These are phyloP conservation scores for Stephania cephalantha DNA, from an alignment of 164 flowering plant genomes.

Conservation along the genomic window DNA sequence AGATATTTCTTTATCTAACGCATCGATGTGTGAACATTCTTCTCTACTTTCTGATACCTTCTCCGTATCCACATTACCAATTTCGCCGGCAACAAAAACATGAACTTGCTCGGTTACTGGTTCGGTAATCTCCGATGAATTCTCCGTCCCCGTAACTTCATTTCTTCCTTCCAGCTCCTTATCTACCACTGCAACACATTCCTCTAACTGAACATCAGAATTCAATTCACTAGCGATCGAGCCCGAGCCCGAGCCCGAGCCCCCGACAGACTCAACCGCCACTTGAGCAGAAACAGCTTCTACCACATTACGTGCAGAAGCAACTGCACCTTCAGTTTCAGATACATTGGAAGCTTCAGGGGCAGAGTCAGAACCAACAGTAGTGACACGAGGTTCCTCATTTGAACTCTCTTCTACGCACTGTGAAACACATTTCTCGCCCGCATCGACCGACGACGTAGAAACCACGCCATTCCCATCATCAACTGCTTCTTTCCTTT, in stretches of 20 bases:
- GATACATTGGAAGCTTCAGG: neutral
- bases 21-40: neutral
- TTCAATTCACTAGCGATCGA: neutral
- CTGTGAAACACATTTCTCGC: neutral
- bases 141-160: conserved; percentile 1
- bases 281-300: neutral
- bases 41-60: neutral
- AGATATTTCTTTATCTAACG: neutral
- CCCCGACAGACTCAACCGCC: neutral
- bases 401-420: neutral
- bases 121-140: neutral
- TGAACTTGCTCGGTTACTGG: conserved; percentile 2
- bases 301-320: neutral
- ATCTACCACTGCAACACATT: neutral
- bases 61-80: neutral
- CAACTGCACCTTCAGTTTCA: neutral
- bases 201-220: neutral
- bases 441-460: conserved; percentile 1
- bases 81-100: conserved; percentile 5
- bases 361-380: neutral
- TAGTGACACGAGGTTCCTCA: neutral
- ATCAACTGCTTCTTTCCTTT: neutral
- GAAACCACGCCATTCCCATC: neutral
- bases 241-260: neutral
- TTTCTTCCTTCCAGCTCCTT: neutral